phyloP scores from a whole-genome alignment of 164 flowering plant genomes.

The Cinnamomum chago region DNA sequence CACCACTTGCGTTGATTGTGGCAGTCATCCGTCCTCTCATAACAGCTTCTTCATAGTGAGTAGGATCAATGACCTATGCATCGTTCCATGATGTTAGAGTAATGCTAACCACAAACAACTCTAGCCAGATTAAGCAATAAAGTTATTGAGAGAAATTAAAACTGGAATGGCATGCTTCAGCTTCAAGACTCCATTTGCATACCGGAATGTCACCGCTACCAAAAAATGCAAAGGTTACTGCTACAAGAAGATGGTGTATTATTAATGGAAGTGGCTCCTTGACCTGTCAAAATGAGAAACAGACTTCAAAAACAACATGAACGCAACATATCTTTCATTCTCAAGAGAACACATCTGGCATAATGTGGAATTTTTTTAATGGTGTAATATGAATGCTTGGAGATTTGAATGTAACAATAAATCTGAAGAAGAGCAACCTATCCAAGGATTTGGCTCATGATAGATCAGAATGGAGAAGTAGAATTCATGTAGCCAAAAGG shows the following conservation, averaged over 20 bases:
- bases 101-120: background rate
- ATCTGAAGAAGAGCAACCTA: too few relatives aligned
- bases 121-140: background rate
- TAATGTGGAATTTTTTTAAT: too few relatives aligned
- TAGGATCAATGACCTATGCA: conserved; percentile 74
- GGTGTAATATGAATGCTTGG: too few relatives aligned
- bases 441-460: too few relatives aligned
- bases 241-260: conserved; percentile 86
- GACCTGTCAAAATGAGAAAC: conserved; percentile 39
- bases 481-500: too few relatives aligned
- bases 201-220: conserved; percentile 61
- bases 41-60: conserved; percentile 81
- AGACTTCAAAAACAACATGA: background rate
- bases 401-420: too few relatives aligned
- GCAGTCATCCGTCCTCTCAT: conserved; percentile 88
- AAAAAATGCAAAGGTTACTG: conserved; percentile 84
- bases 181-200: conserved; percentile 20
- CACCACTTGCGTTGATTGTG: conserved; percentile 80
- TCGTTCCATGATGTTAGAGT: conserved; percentile 13
- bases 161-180: background rate
- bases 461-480: too few relatives aligned
- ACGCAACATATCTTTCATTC: background rate
- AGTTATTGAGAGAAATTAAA: background rate
- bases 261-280: conserved; percentile 84
- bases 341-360: background rate